Base-by-base conservation (phyloP, 352 stramenopile genomes). In the Saprolegnia parasitica region DNA sequence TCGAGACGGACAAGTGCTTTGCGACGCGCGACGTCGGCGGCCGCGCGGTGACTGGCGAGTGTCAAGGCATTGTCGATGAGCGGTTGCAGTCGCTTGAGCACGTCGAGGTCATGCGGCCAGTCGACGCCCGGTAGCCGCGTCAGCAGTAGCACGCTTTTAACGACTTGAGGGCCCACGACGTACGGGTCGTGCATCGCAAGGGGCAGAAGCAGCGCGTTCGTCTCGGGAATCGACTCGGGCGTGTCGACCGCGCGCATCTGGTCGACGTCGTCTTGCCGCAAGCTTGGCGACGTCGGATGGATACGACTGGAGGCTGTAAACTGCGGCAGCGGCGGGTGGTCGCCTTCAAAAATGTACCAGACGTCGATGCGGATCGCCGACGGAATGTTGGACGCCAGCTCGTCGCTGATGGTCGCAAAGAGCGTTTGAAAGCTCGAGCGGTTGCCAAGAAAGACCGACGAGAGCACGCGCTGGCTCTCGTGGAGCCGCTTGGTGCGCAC, bases 41-140 rank as follows among this genome's bases (percentile, higher is more conserved):
- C 54, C 6, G 63, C 63, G 21, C 63, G 49, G 20, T 55, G 39
- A 21, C 63, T 70, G 6, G 63, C 29, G 11, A 72, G 63, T 5
- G 82, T 72, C 6, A 89, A 55, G 2, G 71, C 72, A 10, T 68
- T 64, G 2, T 68, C 64, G 15, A 87, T 37, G 0, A 74, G 66
- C 0, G 47, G 24, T 8, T 77, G 75, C 35, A 90, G 65, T 0
- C 15, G 18, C 10, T 67, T 32, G 10, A 93, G 45, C 26, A 91
- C 83, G 6, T 90, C 81, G 21, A 80, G 49, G 46, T 90, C 83
- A 52, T 87, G 88, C 16, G 49, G 54, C 83, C 83, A 91, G 1
- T 76, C 78, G 9, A 77, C 78, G 0, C 77, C 77, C 8, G 61
- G 61, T 0, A 89, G 77, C 4, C 85, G 76, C 1, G 73, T 81